A percentile compares a stretch with the other conserved stretches of the same genome.
Evolutionary conservation across 1,284 basidiomycete genomes (phyloP).

Genomic region (Irpex sp.): DNA sequence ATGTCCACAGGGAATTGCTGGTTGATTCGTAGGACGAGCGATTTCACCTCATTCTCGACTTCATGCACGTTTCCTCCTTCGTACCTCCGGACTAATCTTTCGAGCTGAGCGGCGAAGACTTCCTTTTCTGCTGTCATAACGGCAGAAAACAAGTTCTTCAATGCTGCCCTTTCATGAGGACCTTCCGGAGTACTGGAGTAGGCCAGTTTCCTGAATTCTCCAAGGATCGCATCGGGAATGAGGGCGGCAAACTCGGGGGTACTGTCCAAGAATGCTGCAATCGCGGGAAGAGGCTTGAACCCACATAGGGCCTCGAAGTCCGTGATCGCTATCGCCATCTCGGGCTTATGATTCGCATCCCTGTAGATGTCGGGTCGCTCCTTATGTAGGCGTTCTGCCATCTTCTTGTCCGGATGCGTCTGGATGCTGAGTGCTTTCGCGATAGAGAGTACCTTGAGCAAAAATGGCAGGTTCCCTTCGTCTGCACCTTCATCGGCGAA

Average conservation of each 20-base stretch:
- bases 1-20: conserved; percentile 90
- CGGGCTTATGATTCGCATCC: conserved; percentile 96
- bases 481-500: conserved; percentile 46
- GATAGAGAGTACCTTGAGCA: conserved; percentile 94
- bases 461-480: conserved; percentile 81
- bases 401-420: conserved; percentile 92
- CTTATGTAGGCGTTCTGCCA: conserved; percentile 76
- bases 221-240: conserved; percentile 54
- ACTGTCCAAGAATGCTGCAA: conserved; percentile 61
- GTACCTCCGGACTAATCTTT: conserved; percentile 64
- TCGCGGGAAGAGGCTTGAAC: conserved; percentile 76
- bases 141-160: conserved; percentile 75
- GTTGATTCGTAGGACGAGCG: conserved; percentile 73
- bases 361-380: conserved; percentile 67
- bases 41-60: conserved; percentile 46
- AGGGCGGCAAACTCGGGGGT: conserved; percentile 81
- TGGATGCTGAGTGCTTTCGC: conserved; percentile 96
- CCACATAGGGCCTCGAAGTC: conserved; percentile 91
- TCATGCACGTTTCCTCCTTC: conserved; percentile 35
- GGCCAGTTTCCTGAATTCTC: conserved; percentile 46
- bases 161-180: conserved; percentile 53
- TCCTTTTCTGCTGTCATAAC: conserved; percentile 74
- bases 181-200: conserved; percentile 37
- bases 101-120: conserved; percentile 53
- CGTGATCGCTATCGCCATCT: conserved; percentile 96